These are phyloP conservation scores for Dimocarpus longan DNA, from an alignment of 345 rosid species.

Conservation along the genomic window DNA sequence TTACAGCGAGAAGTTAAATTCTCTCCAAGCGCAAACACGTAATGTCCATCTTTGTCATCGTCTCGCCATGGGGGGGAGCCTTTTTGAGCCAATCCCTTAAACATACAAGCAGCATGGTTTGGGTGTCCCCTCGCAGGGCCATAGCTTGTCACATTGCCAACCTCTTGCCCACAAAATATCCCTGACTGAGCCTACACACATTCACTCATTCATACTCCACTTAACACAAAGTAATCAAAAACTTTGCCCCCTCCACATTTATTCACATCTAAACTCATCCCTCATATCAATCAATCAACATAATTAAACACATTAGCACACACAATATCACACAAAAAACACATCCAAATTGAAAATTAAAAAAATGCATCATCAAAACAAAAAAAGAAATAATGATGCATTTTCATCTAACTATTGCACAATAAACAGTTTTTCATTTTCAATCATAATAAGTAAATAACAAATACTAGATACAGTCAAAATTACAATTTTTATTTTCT, in stretches of 20 bases:
- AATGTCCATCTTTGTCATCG: conserved; percentile 83
- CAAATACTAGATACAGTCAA: neutral
- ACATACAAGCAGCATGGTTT: conserved; percentile 48
- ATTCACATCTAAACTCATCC: conserved; percentile 17
- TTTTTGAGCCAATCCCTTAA: conserved; percentile 61
- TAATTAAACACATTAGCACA: neutral
- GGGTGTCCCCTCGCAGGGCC: conserved; percentile 54
- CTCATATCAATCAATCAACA: conserved; percentile 14
- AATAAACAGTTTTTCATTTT: neutral
- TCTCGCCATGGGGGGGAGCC: conserved; percentile 69
- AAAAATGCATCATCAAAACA: neutral
- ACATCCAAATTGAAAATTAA: neutral
- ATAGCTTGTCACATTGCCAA: conserved; percentile 61
- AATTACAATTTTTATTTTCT: neutral
- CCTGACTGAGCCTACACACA: conserved; percentile 77
- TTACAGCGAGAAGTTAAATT: conserved; percentile 78
- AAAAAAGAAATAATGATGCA: neutral
- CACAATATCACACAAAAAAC: neutral
- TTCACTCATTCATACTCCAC: conserved; percentile 52
- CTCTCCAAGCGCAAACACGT: conserved; percentile 69
- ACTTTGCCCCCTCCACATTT: conserved; percentile 23
- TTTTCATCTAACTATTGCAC: neutral
- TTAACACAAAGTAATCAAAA: conserved; percentile 36
- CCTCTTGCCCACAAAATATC: conserved; percentile 55
- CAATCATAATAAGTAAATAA: neutral